Conservation (phyloP, 140 eudicot species). For the Cichorium intybus region DNA sequence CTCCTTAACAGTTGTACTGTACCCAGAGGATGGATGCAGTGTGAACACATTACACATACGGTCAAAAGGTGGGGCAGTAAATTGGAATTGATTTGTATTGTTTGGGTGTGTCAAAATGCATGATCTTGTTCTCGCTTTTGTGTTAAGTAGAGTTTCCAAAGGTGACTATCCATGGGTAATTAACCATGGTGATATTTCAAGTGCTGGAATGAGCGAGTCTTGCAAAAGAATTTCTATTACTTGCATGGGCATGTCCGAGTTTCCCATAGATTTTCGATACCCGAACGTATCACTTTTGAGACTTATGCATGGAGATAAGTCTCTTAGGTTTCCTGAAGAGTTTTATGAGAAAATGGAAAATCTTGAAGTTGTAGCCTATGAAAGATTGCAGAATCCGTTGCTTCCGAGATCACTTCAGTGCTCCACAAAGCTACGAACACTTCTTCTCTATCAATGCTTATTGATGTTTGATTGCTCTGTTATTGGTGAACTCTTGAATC, state of each 20-base stretch:
- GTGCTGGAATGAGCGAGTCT: not conserved
- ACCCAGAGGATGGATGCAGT: too few relatives aligned
- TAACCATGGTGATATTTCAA: not conserved
- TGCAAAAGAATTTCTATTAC: not conserved
- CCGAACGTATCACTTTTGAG: slow-evolving; percentile 15
- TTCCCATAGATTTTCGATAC: not conserved
- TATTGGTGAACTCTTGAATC: not conserved
- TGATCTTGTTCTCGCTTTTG: slow-evolving; percentile 9
- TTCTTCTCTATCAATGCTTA: not conserved
- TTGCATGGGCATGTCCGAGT: not conserved
- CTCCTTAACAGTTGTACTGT: too few relatives aligned
- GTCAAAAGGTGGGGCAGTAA: too few relatives aligned
- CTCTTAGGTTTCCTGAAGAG: not conserved
- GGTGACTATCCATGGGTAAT: not conserved
- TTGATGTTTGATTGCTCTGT: not conserved
- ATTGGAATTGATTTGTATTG: too few relatives aligned
- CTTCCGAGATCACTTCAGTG: not conserved
- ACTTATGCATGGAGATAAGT: not conserved
- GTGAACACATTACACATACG: too few relatives aligned
- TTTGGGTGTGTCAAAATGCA: slow-evolving; percentile 20
- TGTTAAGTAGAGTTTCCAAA: not conserved
- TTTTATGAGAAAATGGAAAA: slow-evolving; percentile 7
- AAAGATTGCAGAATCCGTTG: not conserved
- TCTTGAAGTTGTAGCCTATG: slow-evolving; percentile 5
- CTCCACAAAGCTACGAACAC: slow-evolving; percentile 13